Conservation (phyloP, 164 flowering plant species). For the Warburgia ugandensis region DNA sequence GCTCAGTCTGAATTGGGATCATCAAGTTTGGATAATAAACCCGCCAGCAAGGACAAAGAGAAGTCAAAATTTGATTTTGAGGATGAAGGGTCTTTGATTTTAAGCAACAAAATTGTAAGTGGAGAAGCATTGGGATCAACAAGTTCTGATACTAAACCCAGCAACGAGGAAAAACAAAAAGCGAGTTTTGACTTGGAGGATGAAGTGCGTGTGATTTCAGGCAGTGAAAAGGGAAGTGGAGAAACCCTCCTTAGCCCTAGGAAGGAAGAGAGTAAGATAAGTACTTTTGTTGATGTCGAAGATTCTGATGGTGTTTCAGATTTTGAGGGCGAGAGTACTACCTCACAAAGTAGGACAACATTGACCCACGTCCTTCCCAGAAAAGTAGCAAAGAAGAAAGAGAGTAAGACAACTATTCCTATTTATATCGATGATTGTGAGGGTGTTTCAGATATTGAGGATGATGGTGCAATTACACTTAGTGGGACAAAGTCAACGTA, state of each 20-base stretch:
- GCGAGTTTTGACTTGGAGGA: slow-evolving; percentile 8
- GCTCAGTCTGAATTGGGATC: no score
- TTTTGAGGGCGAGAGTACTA: no score
- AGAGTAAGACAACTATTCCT: no score
- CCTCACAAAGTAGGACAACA: no score
- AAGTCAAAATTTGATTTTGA: no score
- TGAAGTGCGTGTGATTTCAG: slow-evolving; percentile 9
- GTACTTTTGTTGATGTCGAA: background rate
- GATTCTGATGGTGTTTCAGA: slow-evolving; percentile 28
- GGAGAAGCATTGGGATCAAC: slow-evolving; percentile 7
- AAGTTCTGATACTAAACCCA: no score
- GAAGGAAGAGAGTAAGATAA: background rate
- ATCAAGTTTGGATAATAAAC: no score
- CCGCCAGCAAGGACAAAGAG: no score
- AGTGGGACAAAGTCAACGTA: slow-evolving; percentile 35
- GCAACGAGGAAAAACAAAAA: no score
- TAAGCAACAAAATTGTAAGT: slow-evolving; percentile 38
- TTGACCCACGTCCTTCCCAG: no score
- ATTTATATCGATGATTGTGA: background rate
- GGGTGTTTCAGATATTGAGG: slow-evolving; percentile 10
- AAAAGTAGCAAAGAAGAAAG: no score
- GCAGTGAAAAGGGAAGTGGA: slow-evolving; percentile 17
- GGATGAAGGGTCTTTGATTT: no score
- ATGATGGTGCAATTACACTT: slow-evolving; percentile 31
- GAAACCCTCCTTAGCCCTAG: background rate